Evolutionary conservation across 2,329 filamentous ascomycete genomes (phyloP).

Genomic region (Clarireedia monteithiana): DNA sequence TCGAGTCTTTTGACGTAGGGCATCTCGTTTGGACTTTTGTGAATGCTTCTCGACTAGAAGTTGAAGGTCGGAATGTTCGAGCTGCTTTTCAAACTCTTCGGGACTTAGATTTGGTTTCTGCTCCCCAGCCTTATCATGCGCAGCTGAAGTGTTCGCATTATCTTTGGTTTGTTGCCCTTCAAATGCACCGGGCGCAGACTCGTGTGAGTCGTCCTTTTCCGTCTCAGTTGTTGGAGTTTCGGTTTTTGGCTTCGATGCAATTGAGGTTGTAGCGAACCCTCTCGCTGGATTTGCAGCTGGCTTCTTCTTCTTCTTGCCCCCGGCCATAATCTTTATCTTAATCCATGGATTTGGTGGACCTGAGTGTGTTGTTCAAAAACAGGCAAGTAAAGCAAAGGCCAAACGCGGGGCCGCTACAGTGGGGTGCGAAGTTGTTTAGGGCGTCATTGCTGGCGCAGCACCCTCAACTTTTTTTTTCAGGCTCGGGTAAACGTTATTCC

Average conservation of each 20-base stretch:
- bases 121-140: background rate
- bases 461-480: slow-evolving; percentile 2
- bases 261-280: slow-evolving; percentile 88
- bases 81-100: slow-evolving; percentile 82
- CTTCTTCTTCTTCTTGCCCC: slow-evolving; percentile 79
- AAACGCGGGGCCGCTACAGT: slow-evolving; percentile 9
- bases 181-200: slow-evolving; percentile 8
- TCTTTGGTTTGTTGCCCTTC: slow-evolving; percentile 5
- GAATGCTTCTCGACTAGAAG: slow-evolving; percentile 78
- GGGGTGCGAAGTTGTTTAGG: slow-evolving; percentile 3
- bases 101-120: slow-evolving; percentile 53
- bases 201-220: slow-evolving; percentile 19
- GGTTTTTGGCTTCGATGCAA: slow-evolving; percentile 71
- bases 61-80: slow-evolving; percentile 88
- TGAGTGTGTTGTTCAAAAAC: background rate
- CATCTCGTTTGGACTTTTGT: slow-evolving; percentile 71
- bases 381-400: background rate
- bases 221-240: slow-evolving; percentile 39
- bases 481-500: slow-evolving; percentile 8
- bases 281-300: slow-evolving; percentile 76
- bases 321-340: slow-evolving; percentile 48
- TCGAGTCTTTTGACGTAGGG: slow-evolving; percentile 65
- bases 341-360: background rate
- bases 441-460: slow-evolving; percentile 5
- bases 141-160: slow-evolving; percentile 4